Percentiles rank a stretch among this genome's conserved stretches.
Conservation (phyloP, 164 flowering plant species). For the Tinospora cordifolia region DNA sequence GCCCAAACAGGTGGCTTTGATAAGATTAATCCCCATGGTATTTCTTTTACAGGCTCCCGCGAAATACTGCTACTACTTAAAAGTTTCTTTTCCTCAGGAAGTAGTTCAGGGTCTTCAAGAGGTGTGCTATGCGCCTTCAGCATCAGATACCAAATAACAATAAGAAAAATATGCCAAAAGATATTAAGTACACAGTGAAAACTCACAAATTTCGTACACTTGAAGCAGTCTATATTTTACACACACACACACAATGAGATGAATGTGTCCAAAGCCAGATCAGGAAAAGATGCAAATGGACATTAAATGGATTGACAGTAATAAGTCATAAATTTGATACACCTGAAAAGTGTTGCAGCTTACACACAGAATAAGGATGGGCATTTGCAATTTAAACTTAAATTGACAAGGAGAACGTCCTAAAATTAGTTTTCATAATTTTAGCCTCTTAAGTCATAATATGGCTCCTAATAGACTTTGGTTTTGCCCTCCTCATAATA, state of each 20-base stretch:
- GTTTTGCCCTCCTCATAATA: not conserved
- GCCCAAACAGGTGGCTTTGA: conserved; percentile 98
- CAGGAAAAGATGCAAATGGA: not conserved
- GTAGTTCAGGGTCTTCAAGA: conserved; percentile 73
- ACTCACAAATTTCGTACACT: no score
- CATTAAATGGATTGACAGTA: no score
- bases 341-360: not conserved
- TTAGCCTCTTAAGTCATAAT: not conserved
- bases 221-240: no score
- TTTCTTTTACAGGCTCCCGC: conserved; percentile 57
- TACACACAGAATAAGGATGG: not conserved
- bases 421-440: no score
- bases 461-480: not conserved
- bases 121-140: conserved; percentile 88
- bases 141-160: conserved; percentile 1
- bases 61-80: conserved; percentile 37
- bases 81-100: conserved; percentile 59
- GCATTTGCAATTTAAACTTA: no score
- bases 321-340: no score
- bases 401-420: no score
- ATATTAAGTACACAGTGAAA: not conserved
- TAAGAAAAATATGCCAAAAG: not conserved
- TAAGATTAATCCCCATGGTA: conserved; percentile 78
- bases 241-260: no score
- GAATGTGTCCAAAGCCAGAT: not conserved